These are phyloP conservation scores for Naganishia albida DNA, from an alignment of 1,284 basidiomycete species.

Conservation along the genomic window DNA sequence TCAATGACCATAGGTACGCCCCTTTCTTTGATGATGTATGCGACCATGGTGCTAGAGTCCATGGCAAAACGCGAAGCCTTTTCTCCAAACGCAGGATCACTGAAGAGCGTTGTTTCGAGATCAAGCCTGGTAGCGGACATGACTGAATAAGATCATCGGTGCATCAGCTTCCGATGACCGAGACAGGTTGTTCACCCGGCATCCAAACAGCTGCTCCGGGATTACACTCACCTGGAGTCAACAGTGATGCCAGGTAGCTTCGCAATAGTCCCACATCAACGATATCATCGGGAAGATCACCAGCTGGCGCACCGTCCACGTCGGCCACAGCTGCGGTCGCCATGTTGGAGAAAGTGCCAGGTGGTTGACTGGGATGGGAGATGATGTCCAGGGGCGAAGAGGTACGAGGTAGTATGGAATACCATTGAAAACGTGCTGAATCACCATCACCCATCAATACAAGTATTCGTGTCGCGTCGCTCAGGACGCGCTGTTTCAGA, in stretches of 20 bases:
- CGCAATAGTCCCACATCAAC: conserved; percentile 49
- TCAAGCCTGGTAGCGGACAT: conserved; percentile 50
- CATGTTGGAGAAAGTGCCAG: background rate
- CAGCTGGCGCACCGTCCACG: background rate
- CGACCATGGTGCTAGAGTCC: conserved; percentile 50
- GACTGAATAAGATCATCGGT: conserved; percentile 36
- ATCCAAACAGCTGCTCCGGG: no score
- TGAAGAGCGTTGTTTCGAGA: conserved; percentile 47
- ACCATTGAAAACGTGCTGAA: background rate
- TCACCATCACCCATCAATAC: background rate
- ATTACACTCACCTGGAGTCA: conserved; percentile 44
- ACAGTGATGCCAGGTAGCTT: conserved; percentile 44
- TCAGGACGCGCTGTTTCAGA: conserved; percentile 1
- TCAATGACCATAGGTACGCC: conserved; percentile 37
- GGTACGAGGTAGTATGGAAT: background rate
- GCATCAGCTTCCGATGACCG: background rate
- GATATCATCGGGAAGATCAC: conserved; percentile 1
- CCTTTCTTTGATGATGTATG: conserved; percentile 46
- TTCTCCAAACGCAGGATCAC: conserved; percentile 50
- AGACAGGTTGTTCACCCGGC: background rate
- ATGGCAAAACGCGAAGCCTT: conserved; percentile 49
- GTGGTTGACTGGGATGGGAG: background rate
- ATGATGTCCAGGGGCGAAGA: background rate
- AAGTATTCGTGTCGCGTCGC: background rate
- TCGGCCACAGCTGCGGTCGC: conserved; percentile 4